Evolutionary conservation across 1,284 basidiomycete genomes (phyloP).

Genomic region (Apiotrichum sp.): DNA sequence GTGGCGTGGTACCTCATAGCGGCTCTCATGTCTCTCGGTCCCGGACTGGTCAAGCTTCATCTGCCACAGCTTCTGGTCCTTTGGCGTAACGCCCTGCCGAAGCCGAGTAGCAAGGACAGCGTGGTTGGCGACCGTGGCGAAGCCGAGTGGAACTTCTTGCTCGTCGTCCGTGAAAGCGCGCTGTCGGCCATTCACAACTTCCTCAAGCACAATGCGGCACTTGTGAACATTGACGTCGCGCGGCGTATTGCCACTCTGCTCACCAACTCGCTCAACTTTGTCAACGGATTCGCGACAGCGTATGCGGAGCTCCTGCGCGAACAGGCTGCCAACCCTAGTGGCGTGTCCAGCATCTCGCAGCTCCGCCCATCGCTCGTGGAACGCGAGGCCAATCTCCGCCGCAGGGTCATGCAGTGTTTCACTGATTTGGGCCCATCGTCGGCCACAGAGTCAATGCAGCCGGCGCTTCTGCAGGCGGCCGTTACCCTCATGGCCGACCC

Average conservation of each 20-base stretch:
- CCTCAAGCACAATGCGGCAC: conserved; percentile 66
- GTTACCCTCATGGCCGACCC: conserved; percentile 82
- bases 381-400: conserved; percentile 74
- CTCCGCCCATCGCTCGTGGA: conserved; percentile 63
- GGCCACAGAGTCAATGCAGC: conserved; percentile 74
- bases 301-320: conserved; percentile 46
- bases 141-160: conserved; percentile 83
- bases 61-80: conserved; percentile 86
- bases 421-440: conserved; percentile 68
- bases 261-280: conserved; percentile 83
- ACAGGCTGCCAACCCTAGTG: conserved; percentile 38
- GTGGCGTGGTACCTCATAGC: conserved; percentile 92
- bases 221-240: conserved; percentile 86
- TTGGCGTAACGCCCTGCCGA: conserved; percentile 95
- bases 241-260: conserved; percentile 79
- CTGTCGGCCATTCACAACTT: conserved; percentile 84
- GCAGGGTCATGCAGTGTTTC: conserved; percentile 86
- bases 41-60: conserved; percentile 86
- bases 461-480: conserved; percentile 71
- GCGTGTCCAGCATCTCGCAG: conserved; percentile 35
- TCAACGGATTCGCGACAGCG: conserved; percentile 55
- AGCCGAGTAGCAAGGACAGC: conserved; percentile 81
- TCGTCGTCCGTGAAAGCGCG: conserved; percentile 86
- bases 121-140: conserved; percentile 59
- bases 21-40: conserved; percentile 85